phyloP scores from a whole-genome alignment of 495 filamentous ascomycete species.

The Ramalina peruviana region DNA sequence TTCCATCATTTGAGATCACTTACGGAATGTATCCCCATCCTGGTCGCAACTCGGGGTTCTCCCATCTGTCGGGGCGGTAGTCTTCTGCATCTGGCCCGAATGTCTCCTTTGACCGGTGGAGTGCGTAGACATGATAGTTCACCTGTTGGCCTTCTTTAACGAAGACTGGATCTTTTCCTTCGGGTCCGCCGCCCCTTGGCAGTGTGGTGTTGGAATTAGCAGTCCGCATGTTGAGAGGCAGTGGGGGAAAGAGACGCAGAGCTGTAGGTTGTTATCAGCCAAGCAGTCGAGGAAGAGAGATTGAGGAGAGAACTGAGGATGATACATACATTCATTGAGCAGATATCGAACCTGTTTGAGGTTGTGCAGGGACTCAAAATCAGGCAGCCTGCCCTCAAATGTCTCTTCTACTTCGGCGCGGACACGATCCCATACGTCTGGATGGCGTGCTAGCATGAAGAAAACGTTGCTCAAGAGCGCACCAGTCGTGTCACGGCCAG shows the following conservation, averaged over 20 bases:
- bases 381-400: constrained; percentile 5
- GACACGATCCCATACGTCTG: constrained; percentile 13
- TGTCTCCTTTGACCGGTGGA: constrained; percentile 41
- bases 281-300: not conserved
- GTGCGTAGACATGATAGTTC: constrained; percentile 28
- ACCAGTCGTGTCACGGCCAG: constrained; percentile 47
- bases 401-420: constrained; percentile 9
- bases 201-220: constrained; percentile 28
- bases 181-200: constrained; percentile 50
- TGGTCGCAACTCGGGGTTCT: constrained; percentile 7
- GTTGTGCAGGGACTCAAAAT: not conserved
- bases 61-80: constrained; percentile 45
- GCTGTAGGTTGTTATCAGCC: not conserved
- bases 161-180: constrained; percentile 35
- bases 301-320: not conserved
- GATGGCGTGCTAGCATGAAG: constrained; percentile 12
- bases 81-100: constrained; percentile 38
- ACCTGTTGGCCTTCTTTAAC: constrained; percentile 29
- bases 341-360: not conserved
- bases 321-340: constrained; percentile 3
- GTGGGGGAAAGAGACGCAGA: not conserved
- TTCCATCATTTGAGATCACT: constrained; percentile 26
- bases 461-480: constrained; percentile 10
- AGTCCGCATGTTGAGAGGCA: not conserved
- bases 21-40: constrained; percentile 39